Conservation (phyloP, 169 alveolate genomes). For the Eimeria necatrix region DNA sequence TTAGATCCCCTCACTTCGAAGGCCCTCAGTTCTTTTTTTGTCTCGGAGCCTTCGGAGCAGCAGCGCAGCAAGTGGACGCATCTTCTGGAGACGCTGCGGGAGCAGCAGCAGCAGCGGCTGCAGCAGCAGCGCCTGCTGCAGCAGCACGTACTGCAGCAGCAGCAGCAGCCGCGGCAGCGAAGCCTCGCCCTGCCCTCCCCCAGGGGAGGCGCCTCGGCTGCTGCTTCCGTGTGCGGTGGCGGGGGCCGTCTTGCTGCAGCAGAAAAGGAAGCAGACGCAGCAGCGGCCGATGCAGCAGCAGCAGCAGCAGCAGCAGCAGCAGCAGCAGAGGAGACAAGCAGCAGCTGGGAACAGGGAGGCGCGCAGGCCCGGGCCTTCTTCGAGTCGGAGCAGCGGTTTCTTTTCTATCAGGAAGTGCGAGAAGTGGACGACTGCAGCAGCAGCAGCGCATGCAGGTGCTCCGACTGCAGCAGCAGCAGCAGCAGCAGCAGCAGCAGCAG, state of each 20-base stretch:
- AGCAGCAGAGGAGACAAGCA: conserved; percentile 54
- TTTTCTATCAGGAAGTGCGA: conserved; percentile 30
- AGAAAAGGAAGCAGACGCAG: neutral
- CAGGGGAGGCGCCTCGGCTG: conserved; percentile 24
- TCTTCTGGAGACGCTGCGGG: conserved; percentile 30
- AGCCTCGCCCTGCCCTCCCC: neutral
- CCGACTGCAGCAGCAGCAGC: conserved; percentile 15
- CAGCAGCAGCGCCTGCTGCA: conserved; percentile 24
- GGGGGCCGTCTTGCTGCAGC: neutral
- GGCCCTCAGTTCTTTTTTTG: conserved; percentile 16
- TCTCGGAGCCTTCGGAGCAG: conserved; percentile 47
- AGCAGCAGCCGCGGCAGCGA: conserved; percentile 56
- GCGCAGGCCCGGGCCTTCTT: conserved; percentile 66
- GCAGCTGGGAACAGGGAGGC: conserved; percentile 64
- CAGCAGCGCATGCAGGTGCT: conserved; percentile 30
- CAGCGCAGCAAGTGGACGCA: conserved; percentile 42
- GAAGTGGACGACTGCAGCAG: conserved; percentile 66
- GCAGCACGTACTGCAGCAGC: conserved; percentile 46
- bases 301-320: conserved; percentile 34
- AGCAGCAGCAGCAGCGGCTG: conserved; percentile 68
- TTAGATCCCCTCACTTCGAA: conserved; percentile 10
- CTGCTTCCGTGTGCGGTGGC: conserved; percentile 51
- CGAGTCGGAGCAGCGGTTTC: conserved; percentile 50
- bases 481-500: conserved; percentile 37
- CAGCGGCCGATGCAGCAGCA: conserved; percentile 10